Evolutionary conservation across 306 rosid species (phyloP).

Genomic region (Mimosa bimucronata): DNA sequence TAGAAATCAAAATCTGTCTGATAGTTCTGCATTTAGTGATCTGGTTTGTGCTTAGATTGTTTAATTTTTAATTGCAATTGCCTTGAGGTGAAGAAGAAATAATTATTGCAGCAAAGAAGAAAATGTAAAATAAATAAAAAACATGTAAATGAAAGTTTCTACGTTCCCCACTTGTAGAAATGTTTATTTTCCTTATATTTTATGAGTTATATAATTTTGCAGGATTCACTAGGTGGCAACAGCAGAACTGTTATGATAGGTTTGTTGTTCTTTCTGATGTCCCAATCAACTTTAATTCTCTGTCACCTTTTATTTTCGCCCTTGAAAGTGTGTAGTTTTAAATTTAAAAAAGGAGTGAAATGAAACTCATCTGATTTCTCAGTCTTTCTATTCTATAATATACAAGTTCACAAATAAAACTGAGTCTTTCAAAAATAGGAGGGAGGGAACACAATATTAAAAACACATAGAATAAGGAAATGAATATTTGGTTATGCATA

Average conservation of each 20-base stretch:
- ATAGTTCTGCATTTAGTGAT: too few relatives aligned
- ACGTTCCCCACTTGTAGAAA: neutral
- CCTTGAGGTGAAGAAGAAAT: too few relatives aligned
- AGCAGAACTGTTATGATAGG: constrained; percentile 99
- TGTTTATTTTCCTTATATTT: constrained; percentile 6
- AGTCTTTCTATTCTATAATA: neutral
- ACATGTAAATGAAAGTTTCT: constrained; percentile 13
- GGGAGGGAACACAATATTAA: constrained; percentile 33
- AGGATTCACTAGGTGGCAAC: constrained; percentile 99
- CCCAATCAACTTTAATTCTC: neutral
- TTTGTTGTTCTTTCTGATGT: constrained; percentile 35
- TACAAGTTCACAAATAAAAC: neutral
- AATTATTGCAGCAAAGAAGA: constrained; percentile 25
- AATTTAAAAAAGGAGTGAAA: constrained; percentile 15
- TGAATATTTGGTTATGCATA: constrained; percentile 30
- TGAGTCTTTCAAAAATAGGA: constrained; percentile 21
- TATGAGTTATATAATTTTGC: constrained; percentile 49
- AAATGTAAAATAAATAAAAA: constrained; percentile 28
- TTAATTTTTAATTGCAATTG: too few relatives aligned
- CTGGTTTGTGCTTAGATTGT: too few relatives aligned
- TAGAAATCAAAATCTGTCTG: too few relatives aligned
- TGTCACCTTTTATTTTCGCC: neutral
- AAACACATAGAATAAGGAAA: neutral
- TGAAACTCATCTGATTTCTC: constrained; percentile 18
- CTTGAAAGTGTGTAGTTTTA: constrained; percentile 5